Evolutionary conservation across 306 rosid species (phyloP), one percentile per base, ranked within the genome.

Genomic region (Cicer arietinum): DNA sequence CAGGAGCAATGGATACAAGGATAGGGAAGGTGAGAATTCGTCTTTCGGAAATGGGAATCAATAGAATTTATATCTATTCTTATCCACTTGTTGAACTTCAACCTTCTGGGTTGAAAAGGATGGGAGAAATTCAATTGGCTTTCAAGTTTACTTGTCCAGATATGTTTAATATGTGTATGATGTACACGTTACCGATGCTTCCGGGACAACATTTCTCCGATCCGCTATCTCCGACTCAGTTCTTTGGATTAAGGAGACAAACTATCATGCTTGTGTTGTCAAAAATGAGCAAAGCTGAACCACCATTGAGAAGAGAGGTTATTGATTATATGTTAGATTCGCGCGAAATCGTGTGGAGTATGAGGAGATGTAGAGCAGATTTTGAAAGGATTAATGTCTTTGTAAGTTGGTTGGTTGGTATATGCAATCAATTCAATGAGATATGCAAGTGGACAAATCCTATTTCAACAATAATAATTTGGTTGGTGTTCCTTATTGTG

Each of bases 41-140:
- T 70, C 14, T 83, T 4, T 75, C 78, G 2, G 86, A 79, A 48
- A 44, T 79, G 17, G 12, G 10, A 56, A 25, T 20, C 20, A 20
- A 39, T 39, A 30, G 6, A 71, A 3, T 71, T 65, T 71, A 79
- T 76, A 40, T 40, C 0, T 58, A 76, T 47, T 83, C 81, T 42
- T 71, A 64, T 76, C 81, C 84, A 8, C 81, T 79, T 8, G 35
- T 72, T 30, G 73, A 79, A 46, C 79, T 79, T 17, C 84, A 83
- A 65, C 77, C 86, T 65, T 54, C 72, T 1, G 84, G 86, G 57
- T n/a, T 66, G 44, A 83, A 66, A 46, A 79, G 63, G 68, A 83
- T 70, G 86, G 84, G 79, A 7, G 81, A 75, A 76, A 66, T 83
- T 75, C 81, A 79, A 43, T 51, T 83, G 64, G 79, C 84, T 51